Evolutionary conservation across 495 filamentous ascomycete species (phyloP).

Genomic region (Xylaria acuta): DNA sequence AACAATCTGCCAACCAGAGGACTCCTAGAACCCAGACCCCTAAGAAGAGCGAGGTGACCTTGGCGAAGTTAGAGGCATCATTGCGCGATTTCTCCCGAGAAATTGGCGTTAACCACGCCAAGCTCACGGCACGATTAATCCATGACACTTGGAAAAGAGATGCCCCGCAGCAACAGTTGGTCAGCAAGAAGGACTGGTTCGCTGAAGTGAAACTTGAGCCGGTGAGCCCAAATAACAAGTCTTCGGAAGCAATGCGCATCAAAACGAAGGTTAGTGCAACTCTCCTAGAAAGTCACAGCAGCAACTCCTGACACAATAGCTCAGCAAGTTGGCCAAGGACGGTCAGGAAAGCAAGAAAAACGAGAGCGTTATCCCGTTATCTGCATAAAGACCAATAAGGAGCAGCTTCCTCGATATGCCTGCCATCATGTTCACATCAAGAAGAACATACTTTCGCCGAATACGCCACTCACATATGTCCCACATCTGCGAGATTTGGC

Average conservation of each 20-base stretch:
- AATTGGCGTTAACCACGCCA: constrained; percentile 46
- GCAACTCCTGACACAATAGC: constrained; percentile 19
- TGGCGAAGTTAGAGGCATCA: constrained; percentile 42
- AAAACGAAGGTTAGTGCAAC: constrained; percentile 48
- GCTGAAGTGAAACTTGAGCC: constrained; percentile 44
- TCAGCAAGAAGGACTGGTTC: constrained; percentile 48
- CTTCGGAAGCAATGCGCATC: constrained; percentile 42
- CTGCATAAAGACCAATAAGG: constrained; percentile 49
- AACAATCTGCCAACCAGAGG: constrained; percentile 21
- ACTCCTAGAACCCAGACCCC: constrained; percentile 44
- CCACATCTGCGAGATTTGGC: constrained; percentile 56
- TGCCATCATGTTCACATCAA: constrained; percentile 59
- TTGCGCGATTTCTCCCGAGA: constrained; percentile 40
- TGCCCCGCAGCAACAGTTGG: constrained; percentile 42
- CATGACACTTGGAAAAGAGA: constrained; percentile 50
- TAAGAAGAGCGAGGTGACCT: constrained; percentile 44
- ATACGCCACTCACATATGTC: constrained; percentile 57
- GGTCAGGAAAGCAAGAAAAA: constrained; percentile 46
- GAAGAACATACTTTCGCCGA: constrained; percentile 55
- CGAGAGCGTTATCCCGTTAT: constrained; percentile 42
- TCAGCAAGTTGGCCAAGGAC: constrained; percentile 42
- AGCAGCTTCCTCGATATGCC: constrained; percentile 49
- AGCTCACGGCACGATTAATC: constrained; percentile 44
- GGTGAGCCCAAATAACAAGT: constrained; percentile 24
- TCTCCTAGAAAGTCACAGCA: not conserved